Conservation (phyloP, 176 grass and related monocot species). For the Secale cereale region DNA sequence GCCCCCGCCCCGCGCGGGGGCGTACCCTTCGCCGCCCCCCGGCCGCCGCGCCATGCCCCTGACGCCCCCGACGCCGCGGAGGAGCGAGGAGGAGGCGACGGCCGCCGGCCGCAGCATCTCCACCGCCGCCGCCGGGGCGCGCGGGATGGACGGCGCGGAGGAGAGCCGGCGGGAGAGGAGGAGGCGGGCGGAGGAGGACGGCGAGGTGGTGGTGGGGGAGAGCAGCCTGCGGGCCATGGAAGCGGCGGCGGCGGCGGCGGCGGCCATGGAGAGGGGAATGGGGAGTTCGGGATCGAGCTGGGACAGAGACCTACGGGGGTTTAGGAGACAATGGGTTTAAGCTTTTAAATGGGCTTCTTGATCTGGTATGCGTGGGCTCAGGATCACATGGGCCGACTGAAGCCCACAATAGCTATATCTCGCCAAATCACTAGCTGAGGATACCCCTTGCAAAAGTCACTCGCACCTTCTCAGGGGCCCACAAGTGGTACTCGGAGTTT, state of each 20-base stretch:
- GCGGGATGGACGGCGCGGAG: background rate
- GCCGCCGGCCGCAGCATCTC: background rate
- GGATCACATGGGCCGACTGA: no score
- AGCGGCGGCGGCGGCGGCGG: background rate
- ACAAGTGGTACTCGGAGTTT: no score
- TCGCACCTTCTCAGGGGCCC: no score
- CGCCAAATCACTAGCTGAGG: no score
- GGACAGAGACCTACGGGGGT: background rate
- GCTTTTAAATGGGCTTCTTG: background rate
- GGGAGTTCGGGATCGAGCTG: background rate
- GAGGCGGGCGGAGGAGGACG: background rate
- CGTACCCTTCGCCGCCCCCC: background rate
- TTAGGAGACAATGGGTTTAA: background rate
- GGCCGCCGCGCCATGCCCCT: background rate
- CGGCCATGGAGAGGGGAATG: background rate
- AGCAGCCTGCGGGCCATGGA: background rate
- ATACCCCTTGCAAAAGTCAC: no score
- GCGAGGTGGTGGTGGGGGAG: background rate
- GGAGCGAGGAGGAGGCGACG: background rate
- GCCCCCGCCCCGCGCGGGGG: background rate
- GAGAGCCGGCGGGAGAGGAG: background rate
- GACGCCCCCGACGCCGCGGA: background rate
- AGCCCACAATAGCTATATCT: no score
- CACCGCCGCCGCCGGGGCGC: background rate
- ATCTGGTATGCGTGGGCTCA: no score